A percentile compares a stretch with the other conserved stretches of the same genome.
Evolutionary conservation across 371 early-diverging fungal genomes (phyloP).

Genomic region (Syncephalastrum monosporum): DNA sequence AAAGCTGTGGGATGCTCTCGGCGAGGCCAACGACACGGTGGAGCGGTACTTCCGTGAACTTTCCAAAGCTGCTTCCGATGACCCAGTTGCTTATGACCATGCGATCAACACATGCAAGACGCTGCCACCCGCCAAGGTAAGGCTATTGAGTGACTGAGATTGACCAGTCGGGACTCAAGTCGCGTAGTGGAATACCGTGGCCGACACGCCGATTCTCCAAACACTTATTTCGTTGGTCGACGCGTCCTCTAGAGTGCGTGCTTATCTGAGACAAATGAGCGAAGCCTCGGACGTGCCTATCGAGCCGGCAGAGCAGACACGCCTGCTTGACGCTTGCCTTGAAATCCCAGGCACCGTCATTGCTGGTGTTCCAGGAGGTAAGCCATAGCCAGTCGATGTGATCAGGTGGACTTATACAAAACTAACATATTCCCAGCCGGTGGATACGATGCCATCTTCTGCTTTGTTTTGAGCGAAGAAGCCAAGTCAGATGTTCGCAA

Average conservation of each 20-base stretch:
- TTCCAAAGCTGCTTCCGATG: constrained; percentile 10
- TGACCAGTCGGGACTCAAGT: background rate
- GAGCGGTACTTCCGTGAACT: constrained; percentile 48
- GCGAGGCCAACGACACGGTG: constrained; percentile 52
- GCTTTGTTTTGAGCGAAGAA: constrained; percentile 62
- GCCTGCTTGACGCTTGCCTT: constrained; percentile 77
- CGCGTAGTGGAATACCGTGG: constrained; percentile 9
- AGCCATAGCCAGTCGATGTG: background rate
- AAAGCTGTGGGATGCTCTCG: constrained; percentile 58
- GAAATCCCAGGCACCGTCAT: constrained; percentile 77
- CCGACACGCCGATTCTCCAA: background rate
- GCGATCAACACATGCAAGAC: constrained; percentile 38
- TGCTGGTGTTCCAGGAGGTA: constrained; percentile 95
- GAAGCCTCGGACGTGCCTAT: constrained; percentile 76
- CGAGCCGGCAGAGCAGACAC: constrained; percentile 87
- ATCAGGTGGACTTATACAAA: background rate
- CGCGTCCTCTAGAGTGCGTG: constrained; percentile 35
- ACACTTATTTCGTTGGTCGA: no score
- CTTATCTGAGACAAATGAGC: constrained; percentile 73
- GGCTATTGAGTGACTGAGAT: background rate
- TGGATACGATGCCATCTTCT: constrained; percentile 95
- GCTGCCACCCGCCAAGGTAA: constrained; percentile 27
- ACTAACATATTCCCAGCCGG: constrained; percentile 68
- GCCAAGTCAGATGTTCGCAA: constrained; percentile 48
- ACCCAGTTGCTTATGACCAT: constrained; percentile 35